Evolutionary conservation across 352 stramenopile genomes (phyloP).

Genomic region (Phytophthora sansomeana): DNA sequence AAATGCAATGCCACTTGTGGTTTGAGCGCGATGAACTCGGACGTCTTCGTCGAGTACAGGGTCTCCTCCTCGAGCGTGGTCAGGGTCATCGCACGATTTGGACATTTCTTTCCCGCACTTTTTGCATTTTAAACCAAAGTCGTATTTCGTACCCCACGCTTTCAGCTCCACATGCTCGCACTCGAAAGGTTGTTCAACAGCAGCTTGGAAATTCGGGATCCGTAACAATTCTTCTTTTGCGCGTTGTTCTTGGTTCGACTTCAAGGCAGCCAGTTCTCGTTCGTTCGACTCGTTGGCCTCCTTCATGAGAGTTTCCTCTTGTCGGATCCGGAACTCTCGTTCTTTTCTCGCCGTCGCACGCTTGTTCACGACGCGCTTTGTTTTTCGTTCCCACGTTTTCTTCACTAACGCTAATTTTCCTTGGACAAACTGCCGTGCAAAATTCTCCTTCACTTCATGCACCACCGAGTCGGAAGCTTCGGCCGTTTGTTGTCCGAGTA

Average conservation of each 20-base stretch:
- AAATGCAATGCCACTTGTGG: slow-evolving; percentile 46
- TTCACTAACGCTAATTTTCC: slow-evolving; percentile 61
- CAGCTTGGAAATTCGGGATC: slow-evolving; percentile 67
- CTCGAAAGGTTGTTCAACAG: slow-evolving; percentile 46
- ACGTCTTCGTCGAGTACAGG: slow-evolving; percentile 60
- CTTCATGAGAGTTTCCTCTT: slow-evolving; percentile 54
- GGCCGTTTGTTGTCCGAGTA: slow-evolving; percentile 28
- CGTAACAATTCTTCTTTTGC: slow-evolving; percentile 51
- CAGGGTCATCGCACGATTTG: slow-evolving; percentile 58
- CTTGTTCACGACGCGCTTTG: slow-evolving; percentile 53
- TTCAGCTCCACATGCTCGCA: slow-evolving; percentile 73
- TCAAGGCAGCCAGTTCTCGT: slow-evolving; percentile 38
- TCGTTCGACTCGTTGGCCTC: slow-evolving; percentile 51
- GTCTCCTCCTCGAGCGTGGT: slow-evolving; percentile 57
- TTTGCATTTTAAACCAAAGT: slow-evolving; percentile 63
- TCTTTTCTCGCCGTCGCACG: slow-evolving; percentile 55
- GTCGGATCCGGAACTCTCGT: slow-evolving; percentile 54
- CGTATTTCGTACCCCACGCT: slow-evolving; percentile 74
- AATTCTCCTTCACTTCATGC: slow-evolving; percentile 59
- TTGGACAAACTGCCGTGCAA: slow-evolving; percentile 60
- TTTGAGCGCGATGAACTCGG: slow-evolving; percentile 54
- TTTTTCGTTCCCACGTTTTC: slow-evolving; percentile 82
- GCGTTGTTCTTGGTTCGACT: slow-evolving; percentile 36
- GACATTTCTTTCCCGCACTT: slow-evolving; percentile 76
- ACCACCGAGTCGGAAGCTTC: slow-evolving; percentile 17